Percentiles rank a stretch among this genome's conserved stretches.
These are phyloP conservation scores for Castanea mollissima DNA, from an alignment of 306 rosid genomes.

Conservation along the genomic window DNA sequence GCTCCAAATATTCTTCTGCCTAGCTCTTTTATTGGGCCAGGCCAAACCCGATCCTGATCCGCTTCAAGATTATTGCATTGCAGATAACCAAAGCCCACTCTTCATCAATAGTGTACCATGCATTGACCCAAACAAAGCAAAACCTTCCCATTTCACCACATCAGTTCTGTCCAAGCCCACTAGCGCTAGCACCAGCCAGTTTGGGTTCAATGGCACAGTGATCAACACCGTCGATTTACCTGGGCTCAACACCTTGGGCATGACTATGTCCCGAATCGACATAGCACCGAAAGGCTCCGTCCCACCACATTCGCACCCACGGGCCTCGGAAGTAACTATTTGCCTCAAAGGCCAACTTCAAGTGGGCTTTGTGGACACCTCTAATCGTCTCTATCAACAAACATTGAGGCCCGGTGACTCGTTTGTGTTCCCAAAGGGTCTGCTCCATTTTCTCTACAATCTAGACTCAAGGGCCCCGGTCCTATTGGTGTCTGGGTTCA, in stretches of 20 bases:
- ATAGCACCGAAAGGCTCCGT: conserved; percentile 26
- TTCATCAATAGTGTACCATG: conserved; percentile 63
- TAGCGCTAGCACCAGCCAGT: conserved; percentile 25
- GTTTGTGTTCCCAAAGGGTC: conserved; percentile 62
- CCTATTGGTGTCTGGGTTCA: conserved; percentile 51
- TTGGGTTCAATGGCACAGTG: conserved; percentile 47
- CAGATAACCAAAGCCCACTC: conserved; percentile 37
- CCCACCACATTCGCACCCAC: conserved; percentile 62
- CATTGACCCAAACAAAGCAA: conserved; percentile 53
- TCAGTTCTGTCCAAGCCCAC: conserved; percentile 50
- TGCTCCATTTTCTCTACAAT: conserved; percentile 62
- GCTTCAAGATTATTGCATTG: conserved; percentile 75
- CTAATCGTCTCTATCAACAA: conserved; percentile 28
- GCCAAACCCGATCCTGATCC: conserved; percentile 54
- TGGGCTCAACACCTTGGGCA: conserved; percentile 77
- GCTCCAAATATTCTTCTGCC: conserved; percentile 25
- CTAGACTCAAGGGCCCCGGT: conserved; percentile 27
- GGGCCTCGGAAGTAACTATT: conserved; percentile 57
- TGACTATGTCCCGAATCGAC: conserved; percentile 53
- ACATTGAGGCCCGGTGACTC: conserved; percentile 52
- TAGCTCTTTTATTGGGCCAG: conserved; percentile 26
- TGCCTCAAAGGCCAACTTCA: conserved; percentile 45
- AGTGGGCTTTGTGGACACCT: conserved; percentile 65
- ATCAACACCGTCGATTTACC: conserved; percentile 50
- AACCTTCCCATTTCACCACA: conserved; percentile 45